A percentile compares a stretch with the other conserved stretches of the same genome.
phyloP scores from a whole-genome alignment of 352 stramenopile species.

The Globisporangium barbulae region DNA sequence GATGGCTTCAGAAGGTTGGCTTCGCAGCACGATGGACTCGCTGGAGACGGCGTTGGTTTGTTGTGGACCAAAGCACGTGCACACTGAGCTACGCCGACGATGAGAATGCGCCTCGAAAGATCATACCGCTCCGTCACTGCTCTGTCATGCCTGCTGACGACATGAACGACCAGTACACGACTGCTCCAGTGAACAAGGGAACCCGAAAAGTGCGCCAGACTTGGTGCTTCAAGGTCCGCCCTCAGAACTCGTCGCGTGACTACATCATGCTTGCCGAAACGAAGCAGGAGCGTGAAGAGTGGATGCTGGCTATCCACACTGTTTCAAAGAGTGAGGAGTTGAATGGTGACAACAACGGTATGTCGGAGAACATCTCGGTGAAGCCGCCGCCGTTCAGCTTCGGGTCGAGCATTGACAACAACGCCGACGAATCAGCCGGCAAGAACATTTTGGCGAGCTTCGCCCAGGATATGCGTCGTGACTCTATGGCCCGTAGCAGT shows the following conservation, averaged over 20 bases:
- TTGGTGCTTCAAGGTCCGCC: conserved; percentile 83
- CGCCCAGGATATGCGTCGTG: conserved; percentile 41
- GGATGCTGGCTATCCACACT: conserved; percentile 84
- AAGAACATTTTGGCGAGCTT: conserved; percentile 51
- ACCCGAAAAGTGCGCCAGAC: conserved; percentile 78
- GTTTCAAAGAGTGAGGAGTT: conserved; percentile 58
- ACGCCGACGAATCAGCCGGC: conserved; percentile 44
- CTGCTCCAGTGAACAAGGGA: conserved; percentile 80
- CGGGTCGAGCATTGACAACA: conserved; percentile 35
- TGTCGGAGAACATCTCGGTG: conserved; percentile 18
- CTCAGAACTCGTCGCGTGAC: conserved; percentile 69
- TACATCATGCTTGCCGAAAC: conserved; percentile 85
- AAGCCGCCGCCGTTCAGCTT: conserved; percentile 8
- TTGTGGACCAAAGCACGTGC: conserved; percentile 73
- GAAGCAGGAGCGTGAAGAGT: conserved; percentile 88
- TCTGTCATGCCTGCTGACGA: conserved; percentile 71
- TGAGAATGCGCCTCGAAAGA: conserved; percentile 51
- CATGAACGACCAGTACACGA: conserved; percentile 87
- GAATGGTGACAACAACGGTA: conserved; percentile 37
- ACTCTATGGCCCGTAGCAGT: conserved; percentile 57
- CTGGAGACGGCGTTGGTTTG: conserved; percentile 78
- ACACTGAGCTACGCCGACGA: conserved; percentile 81
- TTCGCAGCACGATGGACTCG: conserved; percentile 67
- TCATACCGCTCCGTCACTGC: conserved; percentile 72
- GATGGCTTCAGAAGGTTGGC: conserved; percentile 82